These are phyloP conservation scores for Clonostachys rosea DNA, from an alignment of 2,329 filamentous ascomycete genomes.

Conservation along the genomic window DNA sequence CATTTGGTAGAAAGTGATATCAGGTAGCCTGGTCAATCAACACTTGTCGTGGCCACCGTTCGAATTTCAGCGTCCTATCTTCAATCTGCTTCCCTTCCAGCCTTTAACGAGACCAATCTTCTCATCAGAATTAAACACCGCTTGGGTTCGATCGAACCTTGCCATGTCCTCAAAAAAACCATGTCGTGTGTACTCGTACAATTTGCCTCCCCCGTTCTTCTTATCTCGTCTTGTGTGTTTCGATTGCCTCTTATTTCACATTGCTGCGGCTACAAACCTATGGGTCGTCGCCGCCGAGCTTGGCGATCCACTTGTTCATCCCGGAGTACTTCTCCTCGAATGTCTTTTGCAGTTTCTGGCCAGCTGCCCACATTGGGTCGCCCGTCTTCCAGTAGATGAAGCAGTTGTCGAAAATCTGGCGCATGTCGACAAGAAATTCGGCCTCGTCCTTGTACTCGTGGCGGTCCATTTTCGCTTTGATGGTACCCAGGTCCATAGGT, in stretches of 20 bases:
- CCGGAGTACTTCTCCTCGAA: constrained; percentile 55
- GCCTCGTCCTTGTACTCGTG: constrained; percentile 44
- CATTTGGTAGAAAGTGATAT: too few relatives aligned
- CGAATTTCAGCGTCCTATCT: too few relatives aligned
- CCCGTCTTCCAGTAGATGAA: constrained; percentile 57
- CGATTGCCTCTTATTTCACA: too few relatives aligned
- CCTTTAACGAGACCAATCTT: too few relatives aligned
- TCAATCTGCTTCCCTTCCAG: too few relatives aligned
- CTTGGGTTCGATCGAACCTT: too few relatives aligned
- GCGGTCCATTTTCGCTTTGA: constrained; percentile 55
- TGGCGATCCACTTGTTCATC: constrained; percentile 56
- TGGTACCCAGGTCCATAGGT: constrained; percentile 58
- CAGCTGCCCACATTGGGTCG: constrained; percentile 49
- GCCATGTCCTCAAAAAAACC: background rate
- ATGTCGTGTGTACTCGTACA: background rate
- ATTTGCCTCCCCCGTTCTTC: constrained; percentile 10
- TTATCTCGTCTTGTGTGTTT: background rate
- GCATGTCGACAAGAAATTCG: constrained; percentile 53
- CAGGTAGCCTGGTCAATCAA: too few relatives aligned
- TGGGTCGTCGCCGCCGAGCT: constrained; percentile 35
- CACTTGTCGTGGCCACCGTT: too few relatives aligned
- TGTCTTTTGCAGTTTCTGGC: constrained; percentile 52
- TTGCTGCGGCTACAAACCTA: too few relatives aligned
- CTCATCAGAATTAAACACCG: too few relatives aligned
- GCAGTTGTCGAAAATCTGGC: constrained; percentile 59